phyloP scores from a whole-genome alignment of 768 basidiomycete genomes.

The Boletus pseudo-olivaceus region DNA sequence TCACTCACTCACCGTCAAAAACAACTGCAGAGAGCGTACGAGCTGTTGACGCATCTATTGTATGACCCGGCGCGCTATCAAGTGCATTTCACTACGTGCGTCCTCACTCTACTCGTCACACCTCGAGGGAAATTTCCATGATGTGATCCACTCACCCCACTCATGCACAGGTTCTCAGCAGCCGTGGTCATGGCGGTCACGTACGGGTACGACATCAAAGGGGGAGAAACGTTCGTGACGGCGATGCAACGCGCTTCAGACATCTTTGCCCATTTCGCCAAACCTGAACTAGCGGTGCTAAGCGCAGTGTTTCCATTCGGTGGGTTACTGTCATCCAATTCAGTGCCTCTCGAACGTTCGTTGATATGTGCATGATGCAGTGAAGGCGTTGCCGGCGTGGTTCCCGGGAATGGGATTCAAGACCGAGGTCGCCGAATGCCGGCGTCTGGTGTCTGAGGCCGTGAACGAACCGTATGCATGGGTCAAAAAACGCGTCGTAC shows the following conservation, averaged over 20 bases:
- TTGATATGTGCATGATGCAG: constrained; percentile 5
- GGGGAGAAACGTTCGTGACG: background rate
- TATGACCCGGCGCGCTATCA: constrained; percentile 4
- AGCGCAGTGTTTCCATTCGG: constrained; percentile 12
- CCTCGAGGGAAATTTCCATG: background rate
- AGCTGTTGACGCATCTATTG: constrained; percentile 7
- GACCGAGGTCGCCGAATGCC: constrained; percentile 9
- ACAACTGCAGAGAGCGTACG: constrained; percentile 14
- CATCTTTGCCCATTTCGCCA: background rate
- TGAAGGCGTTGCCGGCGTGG: constrained; percentile 22
- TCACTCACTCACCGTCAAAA: constrained; percentile 10
- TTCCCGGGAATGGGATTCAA: constrained; percentile 27
- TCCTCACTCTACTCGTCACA: background rate
- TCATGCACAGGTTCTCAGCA: background rate
- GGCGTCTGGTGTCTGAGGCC: background rate
- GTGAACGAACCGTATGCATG: constrained; percentile 13
- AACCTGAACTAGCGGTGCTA: constrained; percentile 1
- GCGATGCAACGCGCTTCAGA: constrained; percentile 11
- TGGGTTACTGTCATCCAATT: background rate
- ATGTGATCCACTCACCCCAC: background rate
- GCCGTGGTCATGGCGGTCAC: constrained; percentile 15
- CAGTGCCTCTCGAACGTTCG: background rate
- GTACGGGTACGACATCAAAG: constrained; percentile 12
- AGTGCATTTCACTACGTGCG: constrained; percentile 12
- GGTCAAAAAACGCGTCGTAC: constrained; percentile 7